Base-by-base conservation (phyloP, 2,329 filamentous ascomycete species). In the Tolypocladium amazonense region DNA sequence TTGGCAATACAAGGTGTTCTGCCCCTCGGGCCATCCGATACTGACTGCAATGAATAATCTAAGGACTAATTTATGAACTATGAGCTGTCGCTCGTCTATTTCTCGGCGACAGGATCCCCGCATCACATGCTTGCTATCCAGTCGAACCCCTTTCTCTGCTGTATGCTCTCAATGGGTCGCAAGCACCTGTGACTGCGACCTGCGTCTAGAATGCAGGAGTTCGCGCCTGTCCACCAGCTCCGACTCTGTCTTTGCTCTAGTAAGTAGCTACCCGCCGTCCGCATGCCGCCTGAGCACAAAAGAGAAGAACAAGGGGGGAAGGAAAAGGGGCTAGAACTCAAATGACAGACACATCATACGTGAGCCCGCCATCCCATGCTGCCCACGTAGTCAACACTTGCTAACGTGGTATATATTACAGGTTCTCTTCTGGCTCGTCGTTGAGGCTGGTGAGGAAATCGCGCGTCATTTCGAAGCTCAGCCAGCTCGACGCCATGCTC, bases 401-500 rank as follows among this genome's bases (percentile, higher is more conserved):
- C 57, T 38, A 38, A 18, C 15, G 60, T 61, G 53, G 52, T 61
- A 62, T 61, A 65, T 52, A 45, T 69, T 62, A 71, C 59, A 72
- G 58, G 41, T 65, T 62, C 43, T 66, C 64, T 58, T 68, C 68
- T 35, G 65, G 70, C 33, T 64, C 71, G 30, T 77, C 76, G 1
- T 81, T 81, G 37, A 92, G 71, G 25, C 77, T 78, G 60, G 95
- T 78, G 47, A 97, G 77, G 70, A 95, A 88, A 74, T 99, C 94
- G 65, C 94, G 84, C 11, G 90, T 93, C 71, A 97, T 78, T 76
- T 99, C 94, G 71, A 96, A 99, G 74, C 92, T 97, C 62, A 97
- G 83, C 93, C 94, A 99, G 74, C 90, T 97, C 67, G 92, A 95
- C 20, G 94, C 94, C 93, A 99, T 99, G 72, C 92, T 97, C 4